Percentiles rank a stretch among this genome's conserved stretches.
Evolutionary conservation across 176 grass and related monocot species (phyloP).

Genomic region (Areca catechu): DNA sequence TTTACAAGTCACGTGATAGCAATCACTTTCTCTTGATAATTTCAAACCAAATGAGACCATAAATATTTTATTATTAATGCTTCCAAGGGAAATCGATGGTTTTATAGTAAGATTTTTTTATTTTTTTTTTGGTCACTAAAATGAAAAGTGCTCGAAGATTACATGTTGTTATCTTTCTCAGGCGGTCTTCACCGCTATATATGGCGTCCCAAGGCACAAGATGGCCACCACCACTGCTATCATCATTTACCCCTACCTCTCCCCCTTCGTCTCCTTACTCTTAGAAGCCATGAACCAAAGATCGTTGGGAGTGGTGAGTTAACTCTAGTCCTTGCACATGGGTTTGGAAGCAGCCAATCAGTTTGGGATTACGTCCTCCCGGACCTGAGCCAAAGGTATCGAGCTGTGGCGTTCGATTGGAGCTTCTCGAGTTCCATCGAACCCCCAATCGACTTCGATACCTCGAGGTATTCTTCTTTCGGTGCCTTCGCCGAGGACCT

Average conservation of each 20-base stretch:
- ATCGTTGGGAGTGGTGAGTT: constrained; percentile 39
- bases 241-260: not conserved
- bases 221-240: not conserved
- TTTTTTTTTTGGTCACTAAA: too few relatives aligned
- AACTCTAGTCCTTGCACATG: constrained; percentile 61
- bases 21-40: too few relatives aligned
- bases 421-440: constrained; percentile 30
- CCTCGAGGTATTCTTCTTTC: constrained; percentile 30
- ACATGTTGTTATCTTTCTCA: too few relatives aligned
- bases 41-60: too few relatives aligned
- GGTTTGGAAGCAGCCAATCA: constrained; percentile 52
- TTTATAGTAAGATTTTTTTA: too few relatives aligned
- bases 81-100: too few relatives aligned
- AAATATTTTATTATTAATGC: too few relatives aligned
- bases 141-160: too few relatives aligned
- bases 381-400: constrained; percentile 36
- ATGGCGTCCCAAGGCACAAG: too few relatives aligned
- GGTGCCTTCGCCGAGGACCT: constrained; percentile 42
- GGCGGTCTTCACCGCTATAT: too few relatives aligned
- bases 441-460: not conserved
- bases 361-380: constrained; percentile 61
- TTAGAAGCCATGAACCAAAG: constrained; percentile 38
- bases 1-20: too few relatives aligned
- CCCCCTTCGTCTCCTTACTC: not conserved
- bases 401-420: constrained; percentile 85